Base-by-base conservation (phyloP, 192 early-diverging fungal species). In the Coemansia sp. region DNA sequence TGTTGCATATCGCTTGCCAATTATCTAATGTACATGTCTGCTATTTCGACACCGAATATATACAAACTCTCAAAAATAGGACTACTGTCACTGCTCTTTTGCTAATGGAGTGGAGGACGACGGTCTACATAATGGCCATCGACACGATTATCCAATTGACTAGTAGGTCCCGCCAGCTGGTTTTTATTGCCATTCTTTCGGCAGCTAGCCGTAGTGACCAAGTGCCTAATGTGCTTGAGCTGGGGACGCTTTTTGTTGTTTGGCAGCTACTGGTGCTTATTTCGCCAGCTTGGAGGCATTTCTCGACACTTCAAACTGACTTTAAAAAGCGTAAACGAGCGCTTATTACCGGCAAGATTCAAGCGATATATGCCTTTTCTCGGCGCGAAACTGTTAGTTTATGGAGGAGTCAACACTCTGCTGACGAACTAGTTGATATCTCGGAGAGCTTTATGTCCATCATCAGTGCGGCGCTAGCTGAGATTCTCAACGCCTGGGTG, bases 401-500 rank as follows among this genome's bases (percentile, higher is more conserved):
- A 2, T 62, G 60, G 60, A 1, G 10, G 6, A 33, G 56, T 10
- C 4, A 40, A 14, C 37, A 16, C 1, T 53, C 29, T 21, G 27
- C 44, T n/a, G 21, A 10, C 1, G 35, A 51, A 1, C 34, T 69
- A 0, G 24, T 59, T 10, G 19, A 10, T n/a, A 60, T 50, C 1
- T 24, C 40, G 17, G 27, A 46, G 51, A 35, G 51, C 13, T 48
- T 62, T 29, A 29, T 45, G 34, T 33, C 17, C 27, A 42, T 61
- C 6, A 27, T 53, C 19, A 62, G 67, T 24, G 37, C 50, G 3
- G 9, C 60, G 2, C 19, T 69, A 10, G 59, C 48, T 7, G 57
- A 78, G 40, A 8, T 70, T 1, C 33, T 78, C 14, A 66, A 70
- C 21, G 35, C 54, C 2, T 78, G 76, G 76, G 37, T 73, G 5